Evolutionary conservation across 257 asterid species (phyloP), one percentile per base, ranked within the genome.

Genomic region (Haberlea rhodopensis): DNA sequence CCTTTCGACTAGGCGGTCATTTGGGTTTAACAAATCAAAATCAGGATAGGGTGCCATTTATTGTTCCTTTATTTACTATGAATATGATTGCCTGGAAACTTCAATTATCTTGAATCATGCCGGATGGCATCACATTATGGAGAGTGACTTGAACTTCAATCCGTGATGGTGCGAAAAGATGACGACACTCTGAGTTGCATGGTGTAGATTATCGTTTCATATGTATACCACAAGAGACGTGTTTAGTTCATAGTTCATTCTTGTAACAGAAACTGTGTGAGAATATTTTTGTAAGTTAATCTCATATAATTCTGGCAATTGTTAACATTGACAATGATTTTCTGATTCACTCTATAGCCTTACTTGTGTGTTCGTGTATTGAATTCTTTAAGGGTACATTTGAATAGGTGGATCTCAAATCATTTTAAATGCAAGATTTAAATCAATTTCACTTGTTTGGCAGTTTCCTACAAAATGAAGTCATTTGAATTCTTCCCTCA

Each of bases 1-100:
- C 40, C 76, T 80, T 63, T 94, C 99, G 57, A 66, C 95, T 52
- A 81, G 99, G 77, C 74, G 63, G 5, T 79, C 89, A 5, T 87
- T 94, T 79, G 70, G 62, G 23, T 29, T 5, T 29, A 73, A 64
- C 27, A 92, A 92, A 75, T 53, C 86, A 11, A 92, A 92, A 76
- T 64, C 86, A 29, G 75, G 91, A 69, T 89, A 76, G 72, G 75
- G 32, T 63, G 53, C 25, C 57, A 13, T 68, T 64, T 25, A 20
- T 6, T 53, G 60, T 52, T 40, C 71, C 68, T 52, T 46, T 58
- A 43, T 45, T 67, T 22, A 10, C n/a, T 3, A 31, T 29, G 24
- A 60, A 61, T 51, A 68, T 58, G 23, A 28, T 63, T 23, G 37
- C 48, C 60, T 5, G 61, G 53, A 23, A 32, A 34, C 62, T 67